Conservation (phyloP, 2,329 filamentous ascomycete genomes). For the Thielaviopsis musarum region DNA sequence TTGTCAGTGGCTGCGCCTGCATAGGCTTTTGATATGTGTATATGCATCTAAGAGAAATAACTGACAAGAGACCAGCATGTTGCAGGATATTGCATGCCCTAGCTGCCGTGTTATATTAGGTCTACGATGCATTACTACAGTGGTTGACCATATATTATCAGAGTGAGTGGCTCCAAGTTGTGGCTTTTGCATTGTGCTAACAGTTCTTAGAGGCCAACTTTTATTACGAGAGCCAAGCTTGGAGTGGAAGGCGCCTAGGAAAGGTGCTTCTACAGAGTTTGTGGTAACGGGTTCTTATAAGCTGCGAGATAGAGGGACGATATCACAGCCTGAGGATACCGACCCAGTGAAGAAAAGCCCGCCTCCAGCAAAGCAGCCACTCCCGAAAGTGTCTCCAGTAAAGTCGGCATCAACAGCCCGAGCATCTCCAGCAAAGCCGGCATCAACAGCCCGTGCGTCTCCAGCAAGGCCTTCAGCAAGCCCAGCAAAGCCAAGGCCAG, state of each 20-base stretch:
- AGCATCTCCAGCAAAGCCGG: neutral
- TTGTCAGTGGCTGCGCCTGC: neutral
- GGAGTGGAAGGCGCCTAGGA: neutral
- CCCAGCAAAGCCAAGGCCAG: neutral
- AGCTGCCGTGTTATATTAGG: constrained; percentile 20
- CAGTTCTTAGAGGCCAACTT: constrained; percentile 20
- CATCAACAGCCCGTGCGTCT: neutral
- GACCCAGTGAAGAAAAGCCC: neutral
- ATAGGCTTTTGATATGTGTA: neutral
- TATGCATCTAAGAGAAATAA: neutral
- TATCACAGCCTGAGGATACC: neutral
- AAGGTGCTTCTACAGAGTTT: neutral
- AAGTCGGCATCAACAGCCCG: neutral
- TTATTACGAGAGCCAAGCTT: constrained; percentile 17
- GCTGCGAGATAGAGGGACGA: neutral
- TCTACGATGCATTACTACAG: constrained; percentile 20
- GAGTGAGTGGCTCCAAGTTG: constrained; percentile 17
- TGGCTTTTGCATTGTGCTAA: constrained; percentile 1
- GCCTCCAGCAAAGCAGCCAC: neutral
- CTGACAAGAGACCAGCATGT: constrained; percentile 15
- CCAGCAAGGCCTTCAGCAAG: neutral
- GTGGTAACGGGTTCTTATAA: neutral
- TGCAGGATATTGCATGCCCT: constrained; percentile 22
- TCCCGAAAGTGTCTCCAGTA: neutral
- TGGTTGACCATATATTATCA: constrained; percentile 22